Percentiles rank a stretch among this genome's conserved stretches.
phyloP scores from a whole-genome alignment of 306 rosid genomes.

The Crataegus laevigata region DNA sequence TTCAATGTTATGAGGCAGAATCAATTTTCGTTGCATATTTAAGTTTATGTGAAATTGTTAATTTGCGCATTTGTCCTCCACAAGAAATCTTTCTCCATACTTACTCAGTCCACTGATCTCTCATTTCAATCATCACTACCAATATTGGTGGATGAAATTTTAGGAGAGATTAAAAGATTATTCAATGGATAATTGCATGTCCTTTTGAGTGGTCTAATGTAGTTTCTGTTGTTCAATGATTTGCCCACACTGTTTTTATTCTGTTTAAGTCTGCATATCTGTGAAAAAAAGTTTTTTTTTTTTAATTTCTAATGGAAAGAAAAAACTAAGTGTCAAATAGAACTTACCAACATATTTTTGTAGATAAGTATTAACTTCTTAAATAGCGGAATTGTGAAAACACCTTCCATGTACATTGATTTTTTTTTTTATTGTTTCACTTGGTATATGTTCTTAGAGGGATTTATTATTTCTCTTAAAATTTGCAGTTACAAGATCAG shows the following conservation, averaged over 20 bases:
- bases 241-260: not conserved
- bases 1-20: not conserved
- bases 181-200: not conserved
- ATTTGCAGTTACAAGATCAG: constrained; percentile 48
- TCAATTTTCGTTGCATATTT: not conserved
- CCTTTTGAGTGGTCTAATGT: not conserved
- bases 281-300: not conserved
- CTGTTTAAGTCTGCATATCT: not conserved
- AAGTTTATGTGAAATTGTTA: not conserved
- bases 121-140: not conserved
- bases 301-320: not conserved
- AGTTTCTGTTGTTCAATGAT: not conserved
- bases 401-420: not conserved
- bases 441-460: constrained; percentile 3
- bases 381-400: not conserved
- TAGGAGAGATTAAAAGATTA: not conserved
- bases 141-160: not conserved
- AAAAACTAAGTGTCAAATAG: not conserved
- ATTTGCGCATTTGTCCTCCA: not conserved
- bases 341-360: not conserved
- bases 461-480: constrained; percentile 7
- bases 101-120: not conserved
- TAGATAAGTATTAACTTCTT: not conserved
- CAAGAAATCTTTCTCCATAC: not conserved
- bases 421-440: not conserved